Conservation (phyloP, 176 grass and related monocot genomes). For the Zizania latifolia region DNA sequence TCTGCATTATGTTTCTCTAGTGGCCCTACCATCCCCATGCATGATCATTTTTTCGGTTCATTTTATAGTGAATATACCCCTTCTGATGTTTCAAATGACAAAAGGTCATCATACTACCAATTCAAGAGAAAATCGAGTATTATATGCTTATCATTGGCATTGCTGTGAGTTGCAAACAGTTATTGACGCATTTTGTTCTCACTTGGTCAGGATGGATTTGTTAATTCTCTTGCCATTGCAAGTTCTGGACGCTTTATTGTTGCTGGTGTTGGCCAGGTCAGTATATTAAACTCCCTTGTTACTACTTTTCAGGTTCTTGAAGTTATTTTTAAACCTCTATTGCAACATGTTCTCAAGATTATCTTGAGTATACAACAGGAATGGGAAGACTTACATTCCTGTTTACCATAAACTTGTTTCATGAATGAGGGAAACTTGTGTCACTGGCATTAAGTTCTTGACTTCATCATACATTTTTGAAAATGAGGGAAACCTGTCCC, state of each 20-base stretch:
- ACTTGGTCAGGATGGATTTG: conserved; percentile 58
- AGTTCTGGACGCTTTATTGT: conserved; percentile 76
- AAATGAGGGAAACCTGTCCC: neutral
- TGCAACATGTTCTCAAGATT: neutral
- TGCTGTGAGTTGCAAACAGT: neutral
- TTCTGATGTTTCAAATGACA: neutral
- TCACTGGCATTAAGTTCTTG: neutral
- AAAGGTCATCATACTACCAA: neutral
- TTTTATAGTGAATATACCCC: neutral
- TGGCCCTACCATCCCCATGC: neutral
- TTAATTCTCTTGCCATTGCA: conserved; percentile 68
- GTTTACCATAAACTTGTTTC: neutral
- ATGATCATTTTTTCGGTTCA: neutral
- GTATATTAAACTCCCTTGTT: neutral
- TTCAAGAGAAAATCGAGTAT: neutral
- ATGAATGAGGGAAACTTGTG: neutral
- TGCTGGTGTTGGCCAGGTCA: conserved; percentile 80
- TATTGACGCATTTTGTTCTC: neutral
- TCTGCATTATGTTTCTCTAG: neutral
- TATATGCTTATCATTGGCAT: neutral
- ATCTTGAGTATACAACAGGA: neutral
- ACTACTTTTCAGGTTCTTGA: neutral
- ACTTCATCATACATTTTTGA: neutral
- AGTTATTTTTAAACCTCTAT: neutral
- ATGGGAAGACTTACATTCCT: neutral